Conservation (phyloP, 352 stramenopile species). For the Phytophthora fragariae region DNA sequence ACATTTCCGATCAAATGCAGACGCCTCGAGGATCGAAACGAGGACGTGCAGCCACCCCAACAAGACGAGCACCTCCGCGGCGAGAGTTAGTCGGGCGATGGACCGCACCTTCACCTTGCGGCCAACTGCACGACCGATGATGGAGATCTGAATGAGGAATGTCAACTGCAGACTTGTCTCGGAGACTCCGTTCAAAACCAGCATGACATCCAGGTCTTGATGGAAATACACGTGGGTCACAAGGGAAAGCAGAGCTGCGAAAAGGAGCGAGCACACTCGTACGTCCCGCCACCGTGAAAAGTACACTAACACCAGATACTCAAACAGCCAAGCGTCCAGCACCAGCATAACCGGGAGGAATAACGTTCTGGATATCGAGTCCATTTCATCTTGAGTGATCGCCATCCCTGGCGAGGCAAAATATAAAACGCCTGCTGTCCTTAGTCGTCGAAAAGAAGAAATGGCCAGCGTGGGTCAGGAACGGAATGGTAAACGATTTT, state of each 20-base stretch:
- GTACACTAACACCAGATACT: slow-evolving; percentile 43
- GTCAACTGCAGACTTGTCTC: slow-evolving; percentile 37
- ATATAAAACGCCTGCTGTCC: not conserved
- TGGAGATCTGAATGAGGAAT: slow-evolving; percentile 48
- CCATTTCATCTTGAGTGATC: slow-evolving; percentile 19
- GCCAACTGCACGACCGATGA: slow-evolving; percentile 34
- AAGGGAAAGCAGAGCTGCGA: slow-evolving; percentile 26
- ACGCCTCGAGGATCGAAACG: not conserved
- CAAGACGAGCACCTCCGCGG: not conserved
- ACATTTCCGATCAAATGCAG: slow-evolving; percentile 12
- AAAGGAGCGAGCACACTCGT: slow-evolving; percentile 28
- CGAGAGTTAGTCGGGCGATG: slow-evolving; percentile 24
- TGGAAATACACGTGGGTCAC: slow-evolving; percentile 25
- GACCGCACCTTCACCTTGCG: slow-evolving; percentile 26
- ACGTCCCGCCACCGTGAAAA: slow-evolving; percentile 27
- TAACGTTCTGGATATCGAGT: slow-evolving; percentile 9
- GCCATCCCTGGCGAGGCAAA: not conserved
- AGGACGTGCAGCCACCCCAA: slow-evolving; percentile 16
- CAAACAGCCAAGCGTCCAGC: slow-evolving; percentile 39
- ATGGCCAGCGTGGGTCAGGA: not conserved
- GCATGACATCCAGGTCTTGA: slow-evolving; percentile 17
- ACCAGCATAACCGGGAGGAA: slow-evolving; percentile 41
- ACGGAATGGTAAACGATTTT: not conserved
- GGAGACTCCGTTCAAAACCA: slow-evolving; percentile 37
- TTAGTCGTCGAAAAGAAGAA: not conserved